Evolutionary conservation across 176 grass and related monocot genomes (phyloP).

Genomic region (Pontederia paniculata): DNA sequence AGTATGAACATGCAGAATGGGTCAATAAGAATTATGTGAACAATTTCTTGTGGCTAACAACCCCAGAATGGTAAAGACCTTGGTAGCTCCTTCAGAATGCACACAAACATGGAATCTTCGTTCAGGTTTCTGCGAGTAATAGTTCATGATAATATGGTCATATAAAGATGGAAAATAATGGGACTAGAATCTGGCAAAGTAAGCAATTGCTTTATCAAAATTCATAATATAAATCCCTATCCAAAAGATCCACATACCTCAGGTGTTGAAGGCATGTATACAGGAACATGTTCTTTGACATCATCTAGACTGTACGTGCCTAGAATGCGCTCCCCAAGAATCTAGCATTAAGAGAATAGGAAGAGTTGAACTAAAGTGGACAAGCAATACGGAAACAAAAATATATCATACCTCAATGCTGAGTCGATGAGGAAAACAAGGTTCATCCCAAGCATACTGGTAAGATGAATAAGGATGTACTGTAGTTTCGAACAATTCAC

Average conservation of each 20-base stretch:
- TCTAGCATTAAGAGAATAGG: conserved; percentile 23
- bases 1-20: conserved; percentile 28
- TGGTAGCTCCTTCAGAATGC: conserved; percentile 85
- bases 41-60: too few relatives aligned
- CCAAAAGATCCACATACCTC: conserved; percentile 38
- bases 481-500: conserved; percentile 89
- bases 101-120: conserved; percentile 74
- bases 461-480: conserved; percentile 80
- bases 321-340: conserved; percentile 87
- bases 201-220: not conserved
- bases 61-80: conserved; percentile 26
- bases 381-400: not conserved
- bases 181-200: not conserved
- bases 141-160: too few relatives aligned
- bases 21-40: too few relatives aligned
- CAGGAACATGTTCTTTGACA: conserved; percentile 57
- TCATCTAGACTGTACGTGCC: conserved; percentile 88
- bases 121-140: conserved; percentile 54
- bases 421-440: conserved; percentile 87
- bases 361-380: conserved; percentile 4
- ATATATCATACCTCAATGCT: conserved; percentile 53
- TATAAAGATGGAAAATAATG: not conserved
- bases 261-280: conserved; percentile 53
- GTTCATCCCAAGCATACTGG: conserved; percentile 98
- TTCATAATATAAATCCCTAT: not conserved